A percentile compares a stretch with the other conserved stretches of the same genome.
These are phyloP conservation scores for Mucuna pruriens DNA, from an alignment of 306 rosid genomes.

Conservation along the genomic window DNA sequence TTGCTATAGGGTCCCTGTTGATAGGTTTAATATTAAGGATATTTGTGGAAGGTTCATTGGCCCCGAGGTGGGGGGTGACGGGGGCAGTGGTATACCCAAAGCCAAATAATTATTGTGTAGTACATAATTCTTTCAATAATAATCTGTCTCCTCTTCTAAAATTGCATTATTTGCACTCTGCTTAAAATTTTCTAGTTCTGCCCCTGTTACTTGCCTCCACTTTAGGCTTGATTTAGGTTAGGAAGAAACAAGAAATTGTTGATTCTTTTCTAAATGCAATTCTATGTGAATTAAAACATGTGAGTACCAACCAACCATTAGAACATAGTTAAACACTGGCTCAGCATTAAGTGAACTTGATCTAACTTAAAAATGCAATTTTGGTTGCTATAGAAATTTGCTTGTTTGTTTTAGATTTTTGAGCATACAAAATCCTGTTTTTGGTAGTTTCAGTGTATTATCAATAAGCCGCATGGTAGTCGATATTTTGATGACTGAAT, in stretches of 20 bases:
- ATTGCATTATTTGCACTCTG: not conserved
- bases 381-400: not conserved
- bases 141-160: not conserved
- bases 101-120: not conserved
- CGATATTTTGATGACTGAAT: not conserved
- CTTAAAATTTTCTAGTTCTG: not conserved
- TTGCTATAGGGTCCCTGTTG: not conserved
- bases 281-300: not conserved
- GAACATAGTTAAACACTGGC: not conserved
- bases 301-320: not conserved
- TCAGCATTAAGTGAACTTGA: too few species aligned
- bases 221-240: constrained; percentile 2
- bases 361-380: not conserved
- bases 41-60: not conserved
- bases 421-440: not conserved
- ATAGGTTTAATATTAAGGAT: not conserved
- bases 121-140: not conserved
- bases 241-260: not conserved
- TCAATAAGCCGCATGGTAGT: not conserved
- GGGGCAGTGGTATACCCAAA: not conserved
- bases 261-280: not conserved
- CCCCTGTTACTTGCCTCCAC: not conserved
- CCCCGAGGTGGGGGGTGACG: not conserved
- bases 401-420: not conserved
- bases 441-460: not conserved